These are phyloP conservation scores for Sclerotinia borealis DNA, from an alignment of 2,329 filamentous ascomycete species.

Conservation along the genomic window DNA sequence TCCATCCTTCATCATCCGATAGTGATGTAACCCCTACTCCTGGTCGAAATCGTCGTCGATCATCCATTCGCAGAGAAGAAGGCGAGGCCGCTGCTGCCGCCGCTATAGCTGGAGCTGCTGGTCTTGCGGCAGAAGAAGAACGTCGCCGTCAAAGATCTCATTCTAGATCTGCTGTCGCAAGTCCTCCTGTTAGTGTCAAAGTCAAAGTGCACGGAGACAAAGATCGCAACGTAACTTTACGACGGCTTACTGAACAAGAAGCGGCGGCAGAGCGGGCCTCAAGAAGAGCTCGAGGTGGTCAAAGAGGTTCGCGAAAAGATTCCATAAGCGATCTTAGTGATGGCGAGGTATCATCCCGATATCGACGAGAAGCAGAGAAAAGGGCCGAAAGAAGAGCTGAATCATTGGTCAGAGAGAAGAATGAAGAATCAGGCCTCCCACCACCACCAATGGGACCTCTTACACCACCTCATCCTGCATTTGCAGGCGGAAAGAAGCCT, in stretches of 20 bases:
- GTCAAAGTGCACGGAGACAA: slow-evolving; percentile 55
- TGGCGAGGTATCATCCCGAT: slow-evolving; percentile 48
- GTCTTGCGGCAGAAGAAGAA: slow-evolving; percentile 44
- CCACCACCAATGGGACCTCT: slow-evolving; percentile 37
- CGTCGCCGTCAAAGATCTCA: slow-evolving; percentile 26
- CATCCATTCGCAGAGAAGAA: slow-evolving; percentile 42
- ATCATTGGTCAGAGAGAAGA: slow-evolving; percentile 34
- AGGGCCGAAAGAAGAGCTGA: slow-evolving; percentile 3
- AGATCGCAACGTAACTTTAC: slow-evolving; percentile 55
- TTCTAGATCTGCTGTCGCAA: slow-evolving; percentile 29
- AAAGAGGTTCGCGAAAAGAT: slow-evolving; percentile 41
- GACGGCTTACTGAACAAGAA: slow-evolving; percentile 56
- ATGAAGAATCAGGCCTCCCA: slow-evolving; percentile 23
- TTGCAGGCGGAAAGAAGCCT: slow-evolving; percentile 44
- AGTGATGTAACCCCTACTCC: slow-evolving; percentile 12
- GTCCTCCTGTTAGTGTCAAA: slow-evolving; percentile 50
- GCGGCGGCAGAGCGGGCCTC: slow-evolving; percentile 37
- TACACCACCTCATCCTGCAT: slow-evolving; percentile 51
- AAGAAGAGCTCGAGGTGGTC: slow-evolving; percentile 26
- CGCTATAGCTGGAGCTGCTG: slow-evolving; percentile 40
- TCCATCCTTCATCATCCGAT: slow-evolving; percentile 27
- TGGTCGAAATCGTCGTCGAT: slow-evolving; percentile 38
- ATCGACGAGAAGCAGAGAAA: slow-evolving; percentile 47
- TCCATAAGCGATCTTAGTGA: slow-evolving; percentile 53
- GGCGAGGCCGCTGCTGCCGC: slow-evolving; percentile 41